These are phyloP conservation scores for Colletotrichum lupini DNA, from an alignment of 2,329 filamentous ascomycete species.

Conservation along the genomic window DNA sequence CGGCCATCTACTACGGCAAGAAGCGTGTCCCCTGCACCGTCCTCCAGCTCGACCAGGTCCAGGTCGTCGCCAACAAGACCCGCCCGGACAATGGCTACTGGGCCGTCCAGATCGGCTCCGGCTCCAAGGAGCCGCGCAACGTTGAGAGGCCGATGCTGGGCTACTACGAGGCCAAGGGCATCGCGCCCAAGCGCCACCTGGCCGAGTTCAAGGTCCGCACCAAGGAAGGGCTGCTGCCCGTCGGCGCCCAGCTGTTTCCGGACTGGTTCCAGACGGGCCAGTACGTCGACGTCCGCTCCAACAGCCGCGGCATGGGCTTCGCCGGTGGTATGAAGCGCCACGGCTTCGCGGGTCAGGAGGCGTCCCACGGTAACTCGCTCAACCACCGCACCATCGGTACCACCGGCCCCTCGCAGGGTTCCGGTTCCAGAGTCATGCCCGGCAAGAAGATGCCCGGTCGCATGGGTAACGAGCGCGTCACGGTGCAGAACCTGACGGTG, in stretches of 20 bases:
- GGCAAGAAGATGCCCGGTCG: conserved; percentile 98
- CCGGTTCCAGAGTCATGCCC: conserved; percentile 90
- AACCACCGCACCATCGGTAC: conserved; percentile 94
- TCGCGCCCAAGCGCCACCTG: conserved; percentile 86
- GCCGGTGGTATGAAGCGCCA: conserved; percentile 98
- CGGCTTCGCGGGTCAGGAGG: conserved; percentile 88
- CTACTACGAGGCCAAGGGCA: conserved; percentile 84
- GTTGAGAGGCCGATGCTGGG: conserved; percentile 86
- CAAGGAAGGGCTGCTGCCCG: conserved; percentile 76
- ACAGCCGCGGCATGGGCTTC: conserved; percentile 90
- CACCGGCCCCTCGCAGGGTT: conserved; percentile 87
- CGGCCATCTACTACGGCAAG: conserved; percentile 84
- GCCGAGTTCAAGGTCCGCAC: conserved; percentile 88
- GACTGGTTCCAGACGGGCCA: conserved; percentile 93
- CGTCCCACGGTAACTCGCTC: conserved; percentile 94
- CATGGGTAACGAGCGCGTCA: conserved; percentile 92
- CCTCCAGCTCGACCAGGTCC: conserved; percentile 90
- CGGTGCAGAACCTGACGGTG: conserved; percentile 90
- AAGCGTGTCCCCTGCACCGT: conserved; percentile 88
- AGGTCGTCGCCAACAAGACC: conserved; percentile 90
- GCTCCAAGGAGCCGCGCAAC: conserved; percentile 78
- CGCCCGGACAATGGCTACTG: conserved; percentile 86
- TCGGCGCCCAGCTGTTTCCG: conserved; percentile 83
- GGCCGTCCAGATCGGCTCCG: conserved; percentile 89
- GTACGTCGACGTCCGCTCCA: conserved; percentile 85